phyloP scores from a whole-genome alignment of 352 stramenopile species.

The Phytophthora foliorum region DNA sequence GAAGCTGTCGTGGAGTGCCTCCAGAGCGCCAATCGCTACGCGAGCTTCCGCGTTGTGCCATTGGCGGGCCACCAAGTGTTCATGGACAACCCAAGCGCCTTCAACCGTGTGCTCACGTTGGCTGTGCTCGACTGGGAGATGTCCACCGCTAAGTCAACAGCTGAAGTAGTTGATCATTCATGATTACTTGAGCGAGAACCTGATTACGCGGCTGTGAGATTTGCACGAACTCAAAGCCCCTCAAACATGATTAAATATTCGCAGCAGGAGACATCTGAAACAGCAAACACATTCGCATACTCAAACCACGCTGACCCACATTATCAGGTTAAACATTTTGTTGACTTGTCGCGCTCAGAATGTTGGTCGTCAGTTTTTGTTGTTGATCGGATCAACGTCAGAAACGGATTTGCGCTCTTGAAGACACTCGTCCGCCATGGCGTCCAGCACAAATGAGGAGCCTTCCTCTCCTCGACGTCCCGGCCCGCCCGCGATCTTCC shows the following conservation, averaged over 20 bases:
- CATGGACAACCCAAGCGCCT: slow-evolving; percentile 78
- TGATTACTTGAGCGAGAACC: background rate
- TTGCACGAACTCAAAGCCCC: background rate
- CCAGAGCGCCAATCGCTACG: slow-evolving; percentile 51
- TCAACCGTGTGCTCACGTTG: slow-evolving; percentile 64
- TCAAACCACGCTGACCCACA: no score
- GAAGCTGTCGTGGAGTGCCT: slow-evolving; percentile 59
- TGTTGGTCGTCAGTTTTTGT: no score
- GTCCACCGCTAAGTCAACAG: slow-evolving; percentile 1
- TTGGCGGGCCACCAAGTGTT: slow-evolving; percentile 76
- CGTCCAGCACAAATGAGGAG: slow-evolving; percentile 11
- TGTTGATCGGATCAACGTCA: no score
- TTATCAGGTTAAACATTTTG: no score
- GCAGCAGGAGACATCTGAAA: no score
- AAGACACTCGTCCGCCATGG: slow-evolving; percentile 1
- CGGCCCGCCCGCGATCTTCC: slow-evolving; percentile 29
- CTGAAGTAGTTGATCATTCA: background rate
- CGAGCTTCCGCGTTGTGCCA: slow-evolving; percentile 63
- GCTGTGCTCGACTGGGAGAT: slow-evolving; percentile 34
- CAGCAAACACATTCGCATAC: no score
- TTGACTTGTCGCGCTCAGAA: slow-evolving; percentile 5
- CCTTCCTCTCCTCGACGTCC: slow-evolving; percentile 15
- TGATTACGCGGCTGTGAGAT: background rate
- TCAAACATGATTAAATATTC: no score
- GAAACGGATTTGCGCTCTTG: slow-evolving; percentile 20